Conservation (phyloP, 306 rosid species). For the Cicer cuneatum region DNA sequence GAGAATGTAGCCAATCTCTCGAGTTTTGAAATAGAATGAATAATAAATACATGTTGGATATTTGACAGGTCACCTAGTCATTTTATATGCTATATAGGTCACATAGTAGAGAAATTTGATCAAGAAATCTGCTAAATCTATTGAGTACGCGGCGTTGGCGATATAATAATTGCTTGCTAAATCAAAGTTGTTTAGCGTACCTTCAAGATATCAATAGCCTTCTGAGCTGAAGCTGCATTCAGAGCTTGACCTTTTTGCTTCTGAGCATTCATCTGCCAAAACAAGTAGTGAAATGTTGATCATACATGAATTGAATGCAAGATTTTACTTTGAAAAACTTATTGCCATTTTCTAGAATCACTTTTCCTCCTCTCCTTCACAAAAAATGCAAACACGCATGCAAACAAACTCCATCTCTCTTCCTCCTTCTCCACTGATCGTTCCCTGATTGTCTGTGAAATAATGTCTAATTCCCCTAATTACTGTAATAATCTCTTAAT, state of each 20-base stretch:
- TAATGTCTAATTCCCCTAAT: background rate
- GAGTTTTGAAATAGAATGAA: background rate
- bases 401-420: background rate
- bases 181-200: constrained; percentile 47
- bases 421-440: background rate
- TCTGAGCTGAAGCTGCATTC: constrained; percentile 86
- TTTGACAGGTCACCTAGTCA: constrained; percentile 3
- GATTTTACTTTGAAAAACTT: constrained; percentile 3
- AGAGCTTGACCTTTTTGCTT: constrained; percentile 94
- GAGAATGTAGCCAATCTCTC: constrained; percentile 1
- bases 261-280: constrained; percentile 82
- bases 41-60: background rate
- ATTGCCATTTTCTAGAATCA: background rate
- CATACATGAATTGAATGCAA: background rate
- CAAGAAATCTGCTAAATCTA: background rate
- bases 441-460: background rate
- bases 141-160: background rate
- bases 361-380: background rate
- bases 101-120: background rate
- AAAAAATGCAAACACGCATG: too few relatives aligned
- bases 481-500: background rate
- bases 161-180: constrained; percentile 21
- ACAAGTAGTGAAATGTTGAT: constrained; percentile 32
- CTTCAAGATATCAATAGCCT: constrained; percentile 90
- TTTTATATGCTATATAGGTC: background rate